Conservation (phyloP, 2,329 filamentous ascomycete genomes). For the Paecilomyces sp. region DNA sequence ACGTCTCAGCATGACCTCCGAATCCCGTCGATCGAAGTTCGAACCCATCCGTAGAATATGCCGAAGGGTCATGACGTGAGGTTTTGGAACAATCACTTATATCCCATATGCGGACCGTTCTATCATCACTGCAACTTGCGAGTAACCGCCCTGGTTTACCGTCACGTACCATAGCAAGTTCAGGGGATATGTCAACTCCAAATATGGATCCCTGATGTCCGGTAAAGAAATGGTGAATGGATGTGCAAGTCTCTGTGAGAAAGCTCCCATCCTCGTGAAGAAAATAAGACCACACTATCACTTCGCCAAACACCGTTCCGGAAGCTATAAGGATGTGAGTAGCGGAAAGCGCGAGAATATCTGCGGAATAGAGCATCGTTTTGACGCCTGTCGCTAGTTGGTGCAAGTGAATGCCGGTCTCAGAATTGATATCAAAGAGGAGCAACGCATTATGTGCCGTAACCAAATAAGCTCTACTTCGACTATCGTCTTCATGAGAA, state of each 20-base stretch:
- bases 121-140: conserved; percentile 89
- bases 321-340: conserved; percentile 67
- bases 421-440: conserved; percentile 33
- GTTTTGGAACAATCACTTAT: conserved; percentile 50
- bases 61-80: conserved; percentile 20
- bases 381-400: conserved; percentile 51
- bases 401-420: conserved; percentile 18
- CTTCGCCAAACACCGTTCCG: conserved; percentile 91
- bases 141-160: conserved; percentile 54
- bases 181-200: conserved; percentile 69
- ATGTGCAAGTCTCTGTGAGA: conserved; percentile 18
- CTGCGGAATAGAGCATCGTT: conserved; percentile 82
- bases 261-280: conserved; percentile 15
- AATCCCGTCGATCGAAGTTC: conserved; percentile 56
- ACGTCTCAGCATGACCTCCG: conserved; percentile 34
- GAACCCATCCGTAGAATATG: conserved; percentile 30
- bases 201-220: conserved; percentile 92
- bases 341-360: conserved; percentile 56
- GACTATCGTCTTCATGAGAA: conserved; percentile 16
- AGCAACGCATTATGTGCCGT: conserved; percentile 84
- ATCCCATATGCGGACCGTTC: conserved; percentile 84
- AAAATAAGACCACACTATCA: conserved; percentile 76
- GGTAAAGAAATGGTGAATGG: conserved; percentile 50
- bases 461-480: conserved; percentile 52
- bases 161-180: conserved; percentile 32